Evolutionary conservation across 2,329 filamentous ascomycete genomes (phyloP), one percentile per base, ranked within the genome.

Genomic region (Botrytis deweyae): DNA sequence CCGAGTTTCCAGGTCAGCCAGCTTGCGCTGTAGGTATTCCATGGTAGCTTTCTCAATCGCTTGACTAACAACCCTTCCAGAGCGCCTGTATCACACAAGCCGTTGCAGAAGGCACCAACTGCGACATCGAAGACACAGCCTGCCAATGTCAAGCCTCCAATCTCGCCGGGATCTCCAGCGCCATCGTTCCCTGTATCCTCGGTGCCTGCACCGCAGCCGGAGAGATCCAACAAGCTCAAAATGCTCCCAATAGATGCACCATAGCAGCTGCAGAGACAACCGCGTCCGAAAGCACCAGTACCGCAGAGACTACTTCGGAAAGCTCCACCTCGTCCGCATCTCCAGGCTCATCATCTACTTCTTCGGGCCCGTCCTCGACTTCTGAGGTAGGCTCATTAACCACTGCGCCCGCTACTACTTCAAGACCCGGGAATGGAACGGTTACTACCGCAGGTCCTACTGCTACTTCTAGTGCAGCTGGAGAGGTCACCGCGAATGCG

Each of bases 131-230:
- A 58, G 66, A 68, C 46, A 18, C 40, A 58, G 66, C 9, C 25
- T 68, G 66, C 38, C 66, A 68, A 68, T 68, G 66, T 7, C 22
- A 68, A 42, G 22, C 66, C 36, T 55, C 66, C 36, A 68, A 68
- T 22, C 18, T 40, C 16, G 49, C 49, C 5, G 49, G 49, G 1
- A 58, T 68, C 49, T 58, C 49, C 49, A 58, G 16, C 1, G 49
- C 36, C 3, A n/a, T 58, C 14, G 18, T 68, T 20, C 66, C 66
- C 5, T 68, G 66, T 52, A 58, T 68, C 16, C 10, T 68, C 20
- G 20, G 46, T 10, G 18, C 49, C 10, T 68, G 66, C 16, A 68
- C 66, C 5, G 66, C 36, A 1, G 16, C 66, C 10, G 66, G 66
- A 58, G 66, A 68, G 7, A 40, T 68, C 6, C 49, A 42, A 33